phyloP scores from a whole-genome alignment of 768 basidiomycete genomes.

The Udeniomyces megalosporus region DNA sequence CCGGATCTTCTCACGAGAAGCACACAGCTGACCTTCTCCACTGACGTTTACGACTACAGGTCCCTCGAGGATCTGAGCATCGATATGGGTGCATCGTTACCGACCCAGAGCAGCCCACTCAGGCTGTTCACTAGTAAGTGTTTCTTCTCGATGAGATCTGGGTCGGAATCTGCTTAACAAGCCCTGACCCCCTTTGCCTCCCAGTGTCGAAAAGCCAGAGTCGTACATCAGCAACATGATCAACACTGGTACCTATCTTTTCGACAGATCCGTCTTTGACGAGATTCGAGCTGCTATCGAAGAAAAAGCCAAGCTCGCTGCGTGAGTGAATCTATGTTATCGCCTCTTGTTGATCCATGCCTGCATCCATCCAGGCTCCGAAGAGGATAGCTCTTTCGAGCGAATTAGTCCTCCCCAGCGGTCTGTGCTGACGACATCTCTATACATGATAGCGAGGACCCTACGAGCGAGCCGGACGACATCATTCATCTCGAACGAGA shows the following conservation, averaged over 20 bases:
- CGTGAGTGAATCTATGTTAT: conserved; percentile 19
- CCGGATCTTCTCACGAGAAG: no score
- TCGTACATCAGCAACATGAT: conserved; percentile 28
- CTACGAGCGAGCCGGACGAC: conserved; percentile 30
- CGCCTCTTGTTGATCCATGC: no score
- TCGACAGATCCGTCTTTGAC: conserved; percentile 33
- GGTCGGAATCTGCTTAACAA: no score
- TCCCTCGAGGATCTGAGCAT: conserved; percentile 30
- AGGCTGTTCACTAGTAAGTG: conserved; percentile 27
- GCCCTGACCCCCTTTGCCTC: no score
- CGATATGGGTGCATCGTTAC: conserved; percentile 34
- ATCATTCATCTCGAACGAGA: conserved; percentile 35
- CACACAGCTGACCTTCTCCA: no score
- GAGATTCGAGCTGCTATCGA: conserved; percentile 35
- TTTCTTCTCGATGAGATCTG: no score
- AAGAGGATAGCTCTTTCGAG: no score
- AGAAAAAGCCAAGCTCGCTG: conserved; percentile 28
- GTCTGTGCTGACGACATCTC: neutral
- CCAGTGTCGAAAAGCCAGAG: conserved; percentile 34
- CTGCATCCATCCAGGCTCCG: no score
- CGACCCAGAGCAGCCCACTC: conserved; percentile 25
- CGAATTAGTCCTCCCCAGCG: neutral
- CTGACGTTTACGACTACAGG: conserved; percentile 20
- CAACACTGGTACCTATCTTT: conserved; percentile 19
- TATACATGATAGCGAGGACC: conserved; percentile 23